Evolutionary conservation across 2,329 filamentous ascomycete species (phyloP).

Genomic region (Talaromyces sp.): DNA sequence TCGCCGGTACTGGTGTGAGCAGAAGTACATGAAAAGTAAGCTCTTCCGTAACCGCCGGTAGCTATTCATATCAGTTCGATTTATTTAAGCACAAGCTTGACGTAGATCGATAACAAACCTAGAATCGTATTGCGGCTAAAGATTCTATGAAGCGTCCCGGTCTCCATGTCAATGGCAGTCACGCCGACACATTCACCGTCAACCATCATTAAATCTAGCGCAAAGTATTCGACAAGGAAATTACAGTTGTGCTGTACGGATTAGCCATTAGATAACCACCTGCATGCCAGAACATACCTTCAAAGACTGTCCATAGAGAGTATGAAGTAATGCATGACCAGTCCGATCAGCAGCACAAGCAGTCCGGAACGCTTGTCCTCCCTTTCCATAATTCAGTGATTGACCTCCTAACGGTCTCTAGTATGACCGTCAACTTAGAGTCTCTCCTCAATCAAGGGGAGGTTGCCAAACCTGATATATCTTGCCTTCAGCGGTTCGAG

Average conservation of each 20-base stretch:
- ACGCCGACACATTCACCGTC: constrained; percentile 95
- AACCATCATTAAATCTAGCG: constrained; percentile 94
- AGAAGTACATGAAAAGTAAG: constrained; percentile 97
- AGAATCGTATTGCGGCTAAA: constrained; percentile 88
- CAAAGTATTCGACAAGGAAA: constrained; percentile 99
- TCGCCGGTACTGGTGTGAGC: constrained; percentile 98
- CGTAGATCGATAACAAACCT: constrained; percentile 31
- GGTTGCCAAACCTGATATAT: constrained; percentile 70
- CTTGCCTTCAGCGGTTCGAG: constrained; percentile 87
- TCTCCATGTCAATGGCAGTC: constrained; percentile 96
- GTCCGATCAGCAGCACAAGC: constrained; percentile 95
- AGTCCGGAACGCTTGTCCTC: constrained; percentile 96
- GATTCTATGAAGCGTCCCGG: constrained; percentile 96
- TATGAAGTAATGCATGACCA: constrained; percentile 95
- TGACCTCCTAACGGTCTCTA: constrained; percentile 91
- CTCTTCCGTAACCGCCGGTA: constrained; percentile 94
- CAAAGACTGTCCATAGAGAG: constrained; percentile 97
- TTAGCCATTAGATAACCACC: background rate
- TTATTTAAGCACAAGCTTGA: constrained; percentile 89
- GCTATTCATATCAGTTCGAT: constrained; percentile 86
- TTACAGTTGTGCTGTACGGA: constrained; percentile 81
- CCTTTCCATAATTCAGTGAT: constrained; percentile 91
- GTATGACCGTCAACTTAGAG: background rate
- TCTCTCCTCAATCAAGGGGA: background rate
- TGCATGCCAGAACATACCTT: constrained; percentile 46